Evolutionary conservation across 495 filamentous ascomycete species (phyloP), one percentile per base, ranked within the genome.

Genomic region (Viridothelium virens): DNA sequence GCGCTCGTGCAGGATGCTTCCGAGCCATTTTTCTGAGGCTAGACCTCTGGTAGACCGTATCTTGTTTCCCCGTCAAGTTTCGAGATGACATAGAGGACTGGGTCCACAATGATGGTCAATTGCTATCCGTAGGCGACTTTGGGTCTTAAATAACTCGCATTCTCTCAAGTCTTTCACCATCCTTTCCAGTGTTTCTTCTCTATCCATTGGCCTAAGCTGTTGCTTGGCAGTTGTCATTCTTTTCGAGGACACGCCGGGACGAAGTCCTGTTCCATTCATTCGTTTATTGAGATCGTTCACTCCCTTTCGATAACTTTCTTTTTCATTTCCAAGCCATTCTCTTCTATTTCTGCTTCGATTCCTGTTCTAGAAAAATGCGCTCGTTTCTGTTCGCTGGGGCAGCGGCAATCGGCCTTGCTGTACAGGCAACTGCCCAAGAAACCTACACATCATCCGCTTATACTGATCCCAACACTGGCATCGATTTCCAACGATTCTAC

Each of bases 401-500:
- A 7, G 41, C 41, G 6, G 41, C 41, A 7, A 7, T 44, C 41
- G 14, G 6, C 7, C 41, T 44, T 44, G 41, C 41, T 7, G 41
- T 7, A 14, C 7, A 44, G 14, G 41, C 41, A 44, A 44, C 14
- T 14, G 41, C 41, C 41, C 41, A 44, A 44, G 41, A 44, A 14
- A 44, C 41, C 41, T 44, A 44, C 14, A 44, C 41, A 14, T 44
- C 41, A 44, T 62, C 70, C 18, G 63, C 70, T 62, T 79, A 77
- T 64, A 78, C 70, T 9, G 77, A 79, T 61, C 67, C 75, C 41
- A 68, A 68, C 11, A 76, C 74, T 39, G 75, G 77, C 14, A 79
- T 79, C 36, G 68, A 69, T 38, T 79, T 74, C 69, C 73, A 79
- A 68, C 68, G 72, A 38, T 72, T 68, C 41, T 72, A 73, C 31